Evolutionary conservation across 2,329 filamentous ascomycete genomes (phyloP).

Genomic region (Coniella lustricola): DNA sequence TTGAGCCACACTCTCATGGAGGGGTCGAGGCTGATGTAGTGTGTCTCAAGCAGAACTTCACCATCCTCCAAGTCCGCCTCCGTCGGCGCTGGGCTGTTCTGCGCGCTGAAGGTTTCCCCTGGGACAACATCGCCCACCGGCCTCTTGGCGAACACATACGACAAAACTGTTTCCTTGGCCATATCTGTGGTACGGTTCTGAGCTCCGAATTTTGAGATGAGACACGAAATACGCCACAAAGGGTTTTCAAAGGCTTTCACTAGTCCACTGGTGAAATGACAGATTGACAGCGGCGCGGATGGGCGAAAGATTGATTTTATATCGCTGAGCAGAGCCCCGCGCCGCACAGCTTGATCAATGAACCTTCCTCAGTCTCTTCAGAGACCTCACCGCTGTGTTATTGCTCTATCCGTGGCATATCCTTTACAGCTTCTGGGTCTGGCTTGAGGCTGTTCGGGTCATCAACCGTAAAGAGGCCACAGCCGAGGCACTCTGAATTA

Average conservation of each 20-base stretch:
- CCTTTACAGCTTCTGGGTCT: not conserved
- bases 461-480: not conserved
- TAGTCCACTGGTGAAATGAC: too few species aligned
- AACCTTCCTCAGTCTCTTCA: not conserved
- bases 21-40: constrained; percentile 56
- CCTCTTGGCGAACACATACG: constrained; percentile 51
- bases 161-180: constrained; percentile 11
- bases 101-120: constrained; percentile 55
- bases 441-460: not conserved
- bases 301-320: too few species aligned
- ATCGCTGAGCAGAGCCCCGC: too few species aligned
- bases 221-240: not conserved
- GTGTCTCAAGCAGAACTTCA: constrained; percentile 40
- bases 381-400: not conserved
- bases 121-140: constrained; percentile 54
- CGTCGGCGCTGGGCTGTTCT: constrained; percentile 43
- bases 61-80: constrained; percentile 42
- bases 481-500: constrained; percentile 1
- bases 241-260: not conserved
- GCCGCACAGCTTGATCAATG: too few species aligned
- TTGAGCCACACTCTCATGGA: constrained; percentile 60
- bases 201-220: not conserved
- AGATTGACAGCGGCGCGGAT: too few species aligned
- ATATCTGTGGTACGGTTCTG: not conserved
- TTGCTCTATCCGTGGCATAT: not conserved